A percentile compares a stretch with the other conserved stretches of the same genome.
These are phyloP conservation scores for Pleoardoris graminearum DNA, from an alignment of 2,329 filamentous ascomycete species.

Conservation along the genomic window DNA sequence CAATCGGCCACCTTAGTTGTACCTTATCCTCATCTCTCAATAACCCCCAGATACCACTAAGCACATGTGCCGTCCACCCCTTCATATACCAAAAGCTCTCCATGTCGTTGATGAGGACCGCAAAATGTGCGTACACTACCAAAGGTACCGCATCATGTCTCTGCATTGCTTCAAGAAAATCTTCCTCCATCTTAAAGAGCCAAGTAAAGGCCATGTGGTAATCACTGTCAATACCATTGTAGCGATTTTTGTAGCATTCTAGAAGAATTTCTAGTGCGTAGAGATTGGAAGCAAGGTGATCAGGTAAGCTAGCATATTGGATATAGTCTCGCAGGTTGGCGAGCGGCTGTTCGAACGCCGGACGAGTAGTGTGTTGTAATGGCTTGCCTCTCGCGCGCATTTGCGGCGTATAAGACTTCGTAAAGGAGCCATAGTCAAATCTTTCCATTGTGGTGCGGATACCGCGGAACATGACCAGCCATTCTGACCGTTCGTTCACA, in stretches of 20 bases:
- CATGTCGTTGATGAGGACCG: conserved; percentile 30
- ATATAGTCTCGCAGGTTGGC: conserved; percentile 22
- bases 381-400: conserved; percentile 14
- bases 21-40: conserved; percentile 23
- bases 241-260: conserved; percentile 28
- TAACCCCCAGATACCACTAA: conserved; percentile 28
- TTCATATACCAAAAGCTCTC: conserved; percentile 38
- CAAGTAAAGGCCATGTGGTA: conserved; percentile 32
- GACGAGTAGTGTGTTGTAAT: conserved; percentile 13
- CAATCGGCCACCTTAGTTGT: conserved; percentile 31
- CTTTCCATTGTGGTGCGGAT: conserved; percentile 27
- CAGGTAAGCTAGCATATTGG: neutral
- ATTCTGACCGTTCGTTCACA: conserved; percentile 28
- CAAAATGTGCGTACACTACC: conserved; percentile 34
- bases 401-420: conserved; percentile 14
- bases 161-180: conserved; percentile 29
- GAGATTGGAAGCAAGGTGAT: conserved; percentile 10
- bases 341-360: conserved; percentile 25
- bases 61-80: conserved; percentile 35
- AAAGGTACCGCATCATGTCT: conserved; percentile 23
- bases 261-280: conserved; percentile 19
- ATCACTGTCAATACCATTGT: conserved; percentile 26
- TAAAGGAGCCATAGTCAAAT: conserved; percentile 10
- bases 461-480: conserved; percentile 37
- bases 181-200: conserved; percentile 31